Conservation (phyloP, 495 filamentous ascomycete species). For the Aspergillus sclerotiicarbonarius region DNA sequence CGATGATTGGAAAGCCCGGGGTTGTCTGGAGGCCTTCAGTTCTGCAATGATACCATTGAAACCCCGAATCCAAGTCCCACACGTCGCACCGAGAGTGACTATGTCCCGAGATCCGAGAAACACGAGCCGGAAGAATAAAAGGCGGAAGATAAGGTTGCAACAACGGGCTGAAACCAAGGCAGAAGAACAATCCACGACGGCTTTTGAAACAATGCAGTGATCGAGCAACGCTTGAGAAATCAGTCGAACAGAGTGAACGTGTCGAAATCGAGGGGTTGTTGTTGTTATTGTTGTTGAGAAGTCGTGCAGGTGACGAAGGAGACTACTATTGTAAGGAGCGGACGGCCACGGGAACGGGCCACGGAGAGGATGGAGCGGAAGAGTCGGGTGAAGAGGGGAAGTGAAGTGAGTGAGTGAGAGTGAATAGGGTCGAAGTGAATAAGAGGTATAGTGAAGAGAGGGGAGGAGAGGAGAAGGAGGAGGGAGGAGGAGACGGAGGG, state of each 20-base stretch:
- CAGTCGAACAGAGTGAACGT: constrained; percentile 1
- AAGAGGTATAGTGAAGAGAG: constrained; percentile 46
- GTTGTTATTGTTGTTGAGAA: constrained; percentile 7
- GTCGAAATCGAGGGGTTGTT: constrained; percentile 6
- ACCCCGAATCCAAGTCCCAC: constrained; percentile 4
- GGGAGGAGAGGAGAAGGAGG: constrained; percentile 25
- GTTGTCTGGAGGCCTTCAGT: constrained; percentile 46
- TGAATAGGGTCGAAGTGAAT: neutral
- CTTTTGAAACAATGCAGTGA: neutral
- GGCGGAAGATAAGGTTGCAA: constrained; percentile 1
- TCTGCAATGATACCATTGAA: constrained; percentile 36
- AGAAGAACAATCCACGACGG: neutral
- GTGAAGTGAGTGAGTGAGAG: constrained; percentile 14
- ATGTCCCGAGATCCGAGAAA: constrained; percentile 1
- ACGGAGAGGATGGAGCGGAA: constrained; percentile 18
- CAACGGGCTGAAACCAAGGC: neutral
- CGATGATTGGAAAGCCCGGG: constrained; percentile 33
- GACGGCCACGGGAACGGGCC: constrained; percentile 49
- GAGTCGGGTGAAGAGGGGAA: constrained; percentile 21
- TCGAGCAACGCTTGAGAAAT: neutral
- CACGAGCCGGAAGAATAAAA: neutral
- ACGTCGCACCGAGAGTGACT: neutral
- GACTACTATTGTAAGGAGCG: constrained; percentile 37
- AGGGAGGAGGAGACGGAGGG: constrained; percentile 10
- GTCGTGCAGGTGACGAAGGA: constrained; percentile 15